A percentile compares a stretch with the other conserved stretches of the same genome.
These are phyloP conservation scores for Penicillium goetzii DNA, from an alignment of 495 filamentous ascomycete genomes.

Conservation along the genomic window DNA sequence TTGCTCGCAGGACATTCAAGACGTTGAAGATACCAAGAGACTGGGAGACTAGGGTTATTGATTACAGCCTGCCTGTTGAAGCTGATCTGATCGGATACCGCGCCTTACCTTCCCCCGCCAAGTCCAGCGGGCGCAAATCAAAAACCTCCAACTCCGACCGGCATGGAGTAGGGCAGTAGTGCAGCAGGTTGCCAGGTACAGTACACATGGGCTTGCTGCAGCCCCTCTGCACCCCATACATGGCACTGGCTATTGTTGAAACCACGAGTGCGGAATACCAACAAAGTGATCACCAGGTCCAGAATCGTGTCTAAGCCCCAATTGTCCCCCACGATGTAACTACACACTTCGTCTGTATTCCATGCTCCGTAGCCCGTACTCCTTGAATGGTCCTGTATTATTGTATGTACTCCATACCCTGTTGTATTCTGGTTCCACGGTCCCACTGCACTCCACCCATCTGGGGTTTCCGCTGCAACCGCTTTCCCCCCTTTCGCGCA, in stretches of 20 bases:
- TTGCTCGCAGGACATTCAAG: not conserved
- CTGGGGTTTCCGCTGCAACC: conserved; percentile 48
- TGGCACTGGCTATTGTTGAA: not conserved
- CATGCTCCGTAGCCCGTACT: not conserved
- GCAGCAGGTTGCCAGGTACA: conserved; percentile 27
- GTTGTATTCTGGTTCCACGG: conserved; percentile 23
- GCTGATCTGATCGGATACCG: not conserved
- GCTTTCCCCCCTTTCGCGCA: conserved; percentile 39
- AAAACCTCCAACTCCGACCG: not conserved
- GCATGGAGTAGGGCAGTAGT: conserved; percentile 19
- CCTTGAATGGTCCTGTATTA: not conserved
- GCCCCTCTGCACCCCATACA: not conserved
- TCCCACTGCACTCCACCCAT: conserved; percentile 35
- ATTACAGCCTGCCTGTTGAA: conserved; percentile 5
- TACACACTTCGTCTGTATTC: not conserved
- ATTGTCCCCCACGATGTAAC: conserved; percentile 4
- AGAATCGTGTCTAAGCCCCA: conserved; percentile 16
- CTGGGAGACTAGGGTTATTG: conserved; percentile 8
- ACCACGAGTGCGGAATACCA: not conserved
- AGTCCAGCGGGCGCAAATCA: not conserved
- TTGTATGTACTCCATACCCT: not conserved
- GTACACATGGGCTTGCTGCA: conserved; percentile 5
- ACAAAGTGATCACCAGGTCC: conserved; percentile 24
- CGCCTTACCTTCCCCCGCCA: not conserved
- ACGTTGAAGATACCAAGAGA: conserved; percentile 4